phyloP scores from a whole-genome alignment of 768 basidiomycete genomes.

The Mycena amicta region DNA sequence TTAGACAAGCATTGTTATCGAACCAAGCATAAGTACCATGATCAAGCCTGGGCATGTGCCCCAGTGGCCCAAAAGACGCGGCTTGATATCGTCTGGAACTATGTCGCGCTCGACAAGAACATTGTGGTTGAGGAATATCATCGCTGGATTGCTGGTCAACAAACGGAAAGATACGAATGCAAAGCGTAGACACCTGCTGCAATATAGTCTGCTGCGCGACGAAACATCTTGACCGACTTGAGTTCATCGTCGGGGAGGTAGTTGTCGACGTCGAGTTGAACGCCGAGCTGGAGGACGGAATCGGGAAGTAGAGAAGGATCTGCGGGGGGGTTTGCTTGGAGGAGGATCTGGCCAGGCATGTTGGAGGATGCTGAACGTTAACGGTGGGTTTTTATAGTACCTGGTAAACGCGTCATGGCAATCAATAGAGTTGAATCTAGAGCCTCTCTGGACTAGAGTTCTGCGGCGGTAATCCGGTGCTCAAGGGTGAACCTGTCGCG shows the following conservation, averaged over 20 bases:
- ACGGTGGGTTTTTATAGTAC: background rate
- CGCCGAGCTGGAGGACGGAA: constrained; percentile 49
- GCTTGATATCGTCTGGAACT: constrained; percentile 73
- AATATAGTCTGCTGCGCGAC: constrained; percentile 69
- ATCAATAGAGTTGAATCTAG: background rate
- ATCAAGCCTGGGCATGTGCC: constrained; percentile 80
- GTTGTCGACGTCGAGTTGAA: constrained; percentile 48
- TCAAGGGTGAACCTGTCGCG: too few species aligned
- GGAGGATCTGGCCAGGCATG: constrained; percentile 64
- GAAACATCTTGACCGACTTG: constrained; percentile 52
- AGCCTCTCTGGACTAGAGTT: background rate
- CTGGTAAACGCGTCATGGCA: constrained; percentile 1
- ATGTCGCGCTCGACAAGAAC: constrained; percentile 64
- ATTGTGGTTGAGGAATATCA: constrained; percentile 83
- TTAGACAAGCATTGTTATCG: constrained; percentile 41
- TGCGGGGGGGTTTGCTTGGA: constrained; percentile 68
- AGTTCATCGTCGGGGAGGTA: constrained; percentile 56
- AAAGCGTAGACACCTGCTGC: constrained; percentile 56
- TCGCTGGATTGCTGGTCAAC: constrained; percentile 47
- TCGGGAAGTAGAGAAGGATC: constrained; percentile 71
- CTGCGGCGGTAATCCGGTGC: too few species aligned
- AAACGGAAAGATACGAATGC: background rate
- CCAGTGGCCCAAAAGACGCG: constrained; percentile 82
- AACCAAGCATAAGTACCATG: constrained; percentile 44
- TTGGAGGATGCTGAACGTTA: constrained; percentile 9